Evolutionary conservation across 257 asterid species (phyloP).

Genomic region (Plantago major): DNA sequence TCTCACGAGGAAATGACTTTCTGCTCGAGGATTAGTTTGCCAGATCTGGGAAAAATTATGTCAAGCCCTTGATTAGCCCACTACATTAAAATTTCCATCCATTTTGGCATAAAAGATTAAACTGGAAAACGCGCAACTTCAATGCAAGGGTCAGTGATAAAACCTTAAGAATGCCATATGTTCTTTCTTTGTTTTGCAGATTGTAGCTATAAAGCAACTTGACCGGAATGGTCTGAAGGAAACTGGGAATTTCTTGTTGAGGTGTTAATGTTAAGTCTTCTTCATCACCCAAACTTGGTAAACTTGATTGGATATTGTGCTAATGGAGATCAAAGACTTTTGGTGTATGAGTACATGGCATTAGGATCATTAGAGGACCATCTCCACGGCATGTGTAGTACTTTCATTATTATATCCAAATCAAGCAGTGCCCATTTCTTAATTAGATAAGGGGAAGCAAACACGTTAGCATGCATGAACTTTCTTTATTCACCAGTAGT

Average conservation of each 20-base stretch:
- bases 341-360: conserved; percentile 84
- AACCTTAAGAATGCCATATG: too few relatives aligned
- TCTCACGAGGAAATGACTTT: too few relatives aligned
- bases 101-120: too few relatives aligned
- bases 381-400: conserved; percentile 46
- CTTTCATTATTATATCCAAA: not conserved
- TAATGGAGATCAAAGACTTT: conserved; percentile 82
- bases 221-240: conserved; percentile 78
- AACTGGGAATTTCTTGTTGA: conserved; percentile 81
- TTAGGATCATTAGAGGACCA: conserved; percentile 82
- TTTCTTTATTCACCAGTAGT: too few relatives aligned
- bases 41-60: too few relatives aligned
- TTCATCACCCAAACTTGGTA: conserved; percentile 78
- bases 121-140: too few relatives aligned
- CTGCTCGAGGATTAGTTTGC: too few relatives aligned
- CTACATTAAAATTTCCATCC: too few relatives aligned
- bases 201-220: conserved; percentile 80
- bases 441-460: not conserved
- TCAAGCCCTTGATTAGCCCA: too few relatives aligned
- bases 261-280: conserved; percentile 72
- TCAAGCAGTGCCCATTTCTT: not conserved
- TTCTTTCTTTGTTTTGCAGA: conserved; percentile 24
- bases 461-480: not conserved
- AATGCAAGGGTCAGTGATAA: too few relatives aligned
- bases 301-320: conserved; percentile 85